These are phyloP conservation scores for Penicillium sp. DNA, from an alignment of 2,329 filamentous ascomycete genomes.

Conservation along the genomic window DNA sequence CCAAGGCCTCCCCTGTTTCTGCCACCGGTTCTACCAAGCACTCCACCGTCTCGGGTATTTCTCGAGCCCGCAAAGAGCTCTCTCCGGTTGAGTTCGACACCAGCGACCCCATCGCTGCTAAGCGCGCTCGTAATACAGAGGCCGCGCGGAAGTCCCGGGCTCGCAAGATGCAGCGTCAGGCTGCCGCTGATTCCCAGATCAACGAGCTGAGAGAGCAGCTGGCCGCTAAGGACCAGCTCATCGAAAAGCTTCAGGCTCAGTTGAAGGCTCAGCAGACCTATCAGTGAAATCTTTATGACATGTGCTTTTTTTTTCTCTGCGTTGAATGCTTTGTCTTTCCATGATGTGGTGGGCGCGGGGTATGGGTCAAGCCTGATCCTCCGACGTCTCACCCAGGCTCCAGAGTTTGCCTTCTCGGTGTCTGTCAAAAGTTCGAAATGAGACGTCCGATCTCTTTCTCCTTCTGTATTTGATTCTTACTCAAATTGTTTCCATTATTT, in stretches of 20 bases:
- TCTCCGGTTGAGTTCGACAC: constrained; percentile 76
- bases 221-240: constrained; percentile 24
- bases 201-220: constrained; percentile 59
- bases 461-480: constrained; percentile 5
- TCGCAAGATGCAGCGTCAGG: constrained; percentile 74
- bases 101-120: constrained; percentile 73
- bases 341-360: constrained; percentile 37
- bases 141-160: constrained; percentile 91
- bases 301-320: constrained; percentile 6
- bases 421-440: constrained; percentile 27
- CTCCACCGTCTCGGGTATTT: constrained; percentile 68
- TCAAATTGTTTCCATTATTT: constrained; percentile 11
- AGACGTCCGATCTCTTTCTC: constrained; percentile 16
- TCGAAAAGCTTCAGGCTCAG: constrained; percentile 25
- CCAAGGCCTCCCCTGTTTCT: constrained; percentile 18
- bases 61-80: constrained; percentile 76
- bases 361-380: constrained; percentile 29
- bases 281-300: constrained; percentile 19
- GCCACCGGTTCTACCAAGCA: constrained; percentile 52
- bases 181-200: constrained; percentile 72
- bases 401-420: constrained; percentile 20
- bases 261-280: constrained; percentile 16
- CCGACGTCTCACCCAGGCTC: constrained; percentile 26
- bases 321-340: constrained; percentile 14
- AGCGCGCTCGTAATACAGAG: constrained; percentile 89